Percentiles rank a stretch among this genome's conserved stretches.
phyloP scores from a whole-genome alignment of 192 early-diverging fungal species.

The Podila clonocystis region DNA sequence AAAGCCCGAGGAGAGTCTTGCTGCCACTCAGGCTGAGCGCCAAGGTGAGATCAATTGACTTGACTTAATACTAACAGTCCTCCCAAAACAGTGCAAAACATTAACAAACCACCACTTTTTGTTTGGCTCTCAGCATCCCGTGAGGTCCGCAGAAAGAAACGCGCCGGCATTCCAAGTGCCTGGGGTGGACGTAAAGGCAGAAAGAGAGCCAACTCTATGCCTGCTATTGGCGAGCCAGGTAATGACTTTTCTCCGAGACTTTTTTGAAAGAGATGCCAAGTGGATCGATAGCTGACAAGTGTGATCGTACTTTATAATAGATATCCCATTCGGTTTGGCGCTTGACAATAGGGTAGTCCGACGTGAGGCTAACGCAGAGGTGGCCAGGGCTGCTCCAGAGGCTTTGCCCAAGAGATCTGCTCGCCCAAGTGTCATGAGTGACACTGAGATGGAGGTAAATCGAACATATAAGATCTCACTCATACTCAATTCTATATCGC shows the following conservation, averaged over 20 bases:
- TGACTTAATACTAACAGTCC: not conserved
- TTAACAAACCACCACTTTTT: not conserved
- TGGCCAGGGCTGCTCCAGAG: conserved; percentile 6
- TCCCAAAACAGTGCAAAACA: not conserved
- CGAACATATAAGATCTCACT: not conserved
- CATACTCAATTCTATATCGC: not conserved
- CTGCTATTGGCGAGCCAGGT: conserved; percentile 39
- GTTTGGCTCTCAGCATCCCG: conserved; percentile 15
- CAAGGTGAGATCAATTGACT: conserved; percentile 12
- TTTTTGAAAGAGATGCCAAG: too few species aligned
- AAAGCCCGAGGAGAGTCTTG: conserved; percentile 26
- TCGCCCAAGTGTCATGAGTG: conserved; percentile 58
- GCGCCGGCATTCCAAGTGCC: conserved; percentile 32
- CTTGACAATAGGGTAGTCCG: not conserved
- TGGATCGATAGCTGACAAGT: not conserved
- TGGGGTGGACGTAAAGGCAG: conserved; percentile 40
- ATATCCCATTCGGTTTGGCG: not conserved
- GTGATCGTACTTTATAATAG: not conserved
- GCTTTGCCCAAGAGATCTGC: conserved; percentile 9
- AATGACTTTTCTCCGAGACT: not conserved
- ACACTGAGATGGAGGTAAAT: conserved; percentile 69
- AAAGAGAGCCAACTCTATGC: conserved; percentile 49
- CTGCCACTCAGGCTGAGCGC: conserved; percentile 17
- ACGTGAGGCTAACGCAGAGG: conserved; percentile 22
- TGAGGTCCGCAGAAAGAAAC: conserved; percentile 19